Evolutionary conservation across 1,139 yeast genomes (phyloP), one percentile per base, ranked within the genome.

Genomic region (Candida pseudocylindracea): DNA sequence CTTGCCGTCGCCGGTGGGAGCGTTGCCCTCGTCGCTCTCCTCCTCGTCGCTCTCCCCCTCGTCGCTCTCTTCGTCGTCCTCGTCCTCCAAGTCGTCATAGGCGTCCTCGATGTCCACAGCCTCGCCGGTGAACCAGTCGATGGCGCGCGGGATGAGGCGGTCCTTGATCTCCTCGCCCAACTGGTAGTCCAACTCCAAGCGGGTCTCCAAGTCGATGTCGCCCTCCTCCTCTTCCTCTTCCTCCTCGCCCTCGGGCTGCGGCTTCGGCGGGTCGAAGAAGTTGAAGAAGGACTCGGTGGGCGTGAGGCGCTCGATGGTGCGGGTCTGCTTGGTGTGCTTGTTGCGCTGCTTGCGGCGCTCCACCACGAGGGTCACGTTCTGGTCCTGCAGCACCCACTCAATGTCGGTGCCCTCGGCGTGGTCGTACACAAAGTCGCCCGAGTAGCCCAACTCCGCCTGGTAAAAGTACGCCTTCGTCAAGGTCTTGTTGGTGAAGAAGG

Each of bases 311-410:
- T 88, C 96, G 45, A 88, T 76, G 32, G 94, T 83, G 55, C 99
- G 74, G 26, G 94, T 88, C 51, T 91, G 95, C 55, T 83, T 83
- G 38, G 99, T 88, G 53, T 78, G 83, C 62, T 88, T 91, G 57
- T 91, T 91, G 58, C 98, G 75, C 60, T 88, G 99, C 57, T 88
- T 88, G 58, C 95, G 76, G 65, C 83, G 78, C 61, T 88, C 96
- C 37, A 88, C 72, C 41, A 63, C 60, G 38, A 85, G 71, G 28
- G 98, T 88, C 35, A 80, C 83, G 50, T 88, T 85, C 41, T 63
- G 59, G 43, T 76, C 93, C 45, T 76, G 72, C 36, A 73, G 66
- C 41, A 57, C 61, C 99, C 99, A 88, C 45, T 75, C 60, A 51
- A 91, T 79, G 36, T 68, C 72, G 44, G 72, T 67, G 34, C 98